Percentiles rank a stretch among this genome's conserved stretches.
These are phyloP conservation scores for Cardamine resedifolia DNA, from an alignment of 345 rosid genomes.

Conservation along the genomic window DNA sequence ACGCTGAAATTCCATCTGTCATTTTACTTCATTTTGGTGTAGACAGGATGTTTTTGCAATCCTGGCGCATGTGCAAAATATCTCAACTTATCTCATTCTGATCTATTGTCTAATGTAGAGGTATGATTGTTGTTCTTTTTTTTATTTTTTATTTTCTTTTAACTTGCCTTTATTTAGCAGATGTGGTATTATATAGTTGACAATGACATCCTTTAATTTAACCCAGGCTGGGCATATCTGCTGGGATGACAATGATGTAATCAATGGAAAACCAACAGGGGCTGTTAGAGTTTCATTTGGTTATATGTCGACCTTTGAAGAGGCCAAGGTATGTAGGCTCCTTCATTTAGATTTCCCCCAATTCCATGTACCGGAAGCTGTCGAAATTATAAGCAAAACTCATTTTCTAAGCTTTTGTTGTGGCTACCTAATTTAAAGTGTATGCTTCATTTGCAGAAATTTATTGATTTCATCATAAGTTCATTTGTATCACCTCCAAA, in stretches of 20 bases:
- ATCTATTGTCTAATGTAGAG: conserved; percentile 83
- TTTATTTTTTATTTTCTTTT: conserved; percentile 2
- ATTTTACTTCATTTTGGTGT: conserved; percentile 41
- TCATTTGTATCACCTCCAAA: conserved; percentile 57
- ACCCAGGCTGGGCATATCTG: conserved; percentile 91
- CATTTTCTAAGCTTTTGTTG: neutral
- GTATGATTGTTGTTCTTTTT: conserved; percentile 37
- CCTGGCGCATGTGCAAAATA: conserved; percentile 99
- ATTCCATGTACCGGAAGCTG: neutral
- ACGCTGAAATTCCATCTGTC: conserved; percentile 15
- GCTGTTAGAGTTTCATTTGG: conserved; percentile 94
- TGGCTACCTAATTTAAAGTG: neutral
- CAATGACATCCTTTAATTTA: conserved; percentile 15
- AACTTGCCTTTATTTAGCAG: neutral
- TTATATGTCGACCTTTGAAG: conserved; percentile 97
- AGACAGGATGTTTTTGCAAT: conserved; percentile 99
- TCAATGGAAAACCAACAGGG: conserved; percentile 88
- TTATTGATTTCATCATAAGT: conserved; percentile 62
- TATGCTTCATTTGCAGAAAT: conserved; percentile 50
- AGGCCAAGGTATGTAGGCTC: conserved; percentile 61
- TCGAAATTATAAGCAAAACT: neutral
- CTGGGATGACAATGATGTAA: conserved; percentile 93
- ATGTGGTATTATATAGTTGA: conserved; percentile 5
- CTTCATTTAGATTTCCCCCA: neutral
- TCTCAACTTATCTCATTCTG: conserved; percentile 81